phyloP scores from a whole-genome alignment of 2,329 filamentous ascomycete genomes.

The Xylariaceae sp. region DNA sequence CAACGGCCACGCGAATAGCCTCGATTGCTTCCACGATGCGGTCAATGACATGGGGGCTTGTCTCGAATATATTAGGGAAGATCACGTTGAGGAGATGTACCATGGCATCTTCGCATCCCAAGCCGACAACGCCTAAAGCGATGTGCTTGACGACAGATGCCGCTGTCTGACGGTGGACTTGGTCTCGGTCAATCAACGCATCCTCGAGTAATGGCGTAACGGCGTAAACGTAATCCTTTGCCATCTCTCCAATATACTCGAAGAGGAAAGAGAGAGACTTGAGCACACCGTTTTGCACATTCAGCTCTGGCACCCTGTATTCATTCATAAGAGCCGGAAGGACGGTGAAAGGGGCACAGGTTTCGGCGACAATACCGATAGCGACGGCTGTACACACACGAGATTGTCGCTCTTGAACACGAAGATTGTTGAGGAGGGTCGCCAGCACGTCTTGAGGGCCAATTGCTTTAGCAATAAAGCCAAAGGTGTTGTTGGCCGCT shows the following conservation, averaged over 20 bases:
- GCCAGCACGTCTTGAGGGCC: conserved; percentile 95
- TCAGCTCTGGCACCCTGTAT: conserved; percentile 95
- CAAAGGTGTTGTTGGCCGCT: conserved; percentile 98
- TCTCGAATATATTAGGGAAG: conserved; percentile 97
- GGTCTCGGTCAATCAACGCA: conserved; percentile 93
- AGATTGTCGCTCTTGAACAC: conserved; percentile 95
- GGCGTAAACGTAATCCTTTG: conserved; percentile 98
- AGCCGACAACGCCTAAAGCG: conserved; percentile 90
- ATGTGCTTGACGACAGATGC: conserved; percentile 97
- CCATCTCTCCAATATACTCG: conserved; percentile 99
- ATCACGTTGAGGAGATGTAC: conserved; percentile 93
- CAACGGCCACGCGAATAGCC: conserved; percentile 88
- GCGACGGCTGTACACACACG: conserved; percentile 98
- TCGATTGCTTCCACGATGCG: conserved; percentile 97
- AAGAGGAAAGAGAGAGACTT: conserved; percentile 97
- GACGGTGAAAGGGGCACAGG: conserved; percentile 95
- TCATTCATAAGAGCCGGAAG: conserved; percentile 99
- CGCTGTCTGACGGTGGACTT: conserved; percentile 95
- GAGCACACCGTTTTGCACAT: conserved; percentile 97
- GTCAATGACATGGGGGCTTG: conserved; percentile 96
- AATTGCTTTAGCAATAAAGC: conserved; percentile 98
- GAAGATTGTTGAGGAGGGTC: conserved; percentile 90
- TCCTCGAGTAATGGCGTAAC: conserved; percentile 94
- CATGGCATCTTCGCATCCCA: conserved; percentile 98
- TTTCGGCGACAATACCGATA: conserved; percentile 97